A percentile compares a stretch with the other conserved stretches of the same genome.
Conservation (phyloP, 2,329 filamentous ascomycete genomes). For the Colletotrichum tabaci region DNA sequence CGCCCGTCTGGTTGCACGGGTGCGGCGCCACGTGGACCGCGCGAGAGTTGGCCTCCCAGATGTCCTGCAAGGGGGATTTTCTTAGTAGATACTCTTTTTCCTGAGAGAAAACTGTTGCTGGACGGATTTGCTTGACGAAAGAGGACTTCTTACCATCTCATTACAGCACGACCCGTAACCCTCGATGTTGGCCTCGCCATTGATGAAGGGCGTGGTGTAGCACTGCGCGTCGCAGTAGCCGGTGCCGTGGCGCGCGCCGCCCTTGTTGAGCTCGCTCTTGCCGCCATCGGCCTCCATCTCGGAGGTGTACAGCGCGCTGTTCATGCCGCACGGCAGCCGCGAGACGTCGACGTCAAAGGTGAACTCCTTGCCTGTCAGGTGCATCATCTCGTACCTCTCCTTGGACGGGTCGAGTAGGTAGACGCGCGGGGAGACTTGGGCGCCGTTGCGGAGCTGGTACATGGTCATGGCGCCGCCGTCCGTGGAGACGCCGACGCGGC, state of each 20-base stretch:
- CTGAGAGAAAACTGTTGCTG: neutral
- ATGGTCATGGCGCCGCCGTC: conserved; percentile 50
- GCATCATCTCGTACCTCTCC: conserved; percentile 71
- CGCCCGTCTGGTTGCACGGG: conserved; percentile 60
- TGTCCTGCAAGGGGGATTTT: conserved; percentile 51
- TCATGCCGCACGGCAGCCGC: conserved; percentile 76
- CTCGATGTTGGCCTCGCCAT: conserved; percentile 60
- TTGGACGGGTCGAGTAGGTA: conserved; percentile 71
- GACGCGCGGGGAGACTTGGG: conserved; percentile 60
- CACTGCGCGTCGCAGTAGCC: conserved; percentile 77
- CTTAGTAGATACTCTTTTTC: neutral
- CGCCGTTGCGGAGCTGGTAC: conserved; percentile 47
- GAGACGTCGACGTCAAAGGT: conserved; percentile 78
- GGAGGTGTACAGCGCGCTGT: conserved; percentile 75
- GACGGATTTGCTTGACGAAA: no score
- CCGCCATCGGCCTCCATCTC: conserved; percentile 73
- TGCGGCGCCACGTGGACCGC: conserved; percentile 64
- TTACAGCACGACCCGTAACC: conserved; percentile 65
- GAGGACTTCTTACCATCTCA: conserved; percentile 56
- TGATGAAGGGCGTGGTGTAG: conserved; percentile 65
- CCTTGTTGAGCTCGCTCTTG: conserved; percentile 66
- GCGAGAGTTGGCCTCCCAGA: conserved; percentile 67
- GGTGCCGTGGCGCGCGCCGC: conserved; percentile 72
- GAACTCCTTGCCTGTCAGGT: conserved; percentile 73
- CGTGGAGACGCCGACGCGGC: conserved; percentile 51